phyloP scores from a whole-genome alignment of 202 grass and related monocot genomes.

The Panicum virgatum region DNA sequence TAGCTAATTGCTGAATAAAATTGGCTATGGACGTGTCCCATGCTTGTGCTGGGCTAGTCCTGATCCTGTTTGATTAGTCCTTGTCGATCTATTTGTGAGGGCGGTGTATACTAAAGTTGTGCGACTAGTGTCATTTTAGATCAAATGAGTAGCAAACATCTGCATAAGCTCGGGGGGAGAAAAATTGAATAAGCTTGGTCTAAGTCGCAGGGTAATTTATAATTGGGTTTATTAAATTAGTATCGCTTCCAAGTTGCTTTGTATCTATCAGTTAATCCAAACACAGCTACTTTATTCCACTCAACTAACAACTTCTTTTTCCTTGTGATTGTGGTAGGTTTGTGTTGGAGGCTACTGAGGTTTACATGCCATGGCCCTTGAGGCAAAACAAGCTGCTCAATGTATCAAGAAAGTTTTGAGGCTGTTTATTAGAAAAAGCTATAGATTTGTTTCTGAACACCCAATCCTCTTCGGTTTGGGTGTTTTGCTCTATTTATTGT shows the following conservation, averaged over 20 bases:
- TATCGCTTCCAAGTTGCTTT: not conserved
- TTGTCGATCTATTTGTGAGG: conserved; percentile 16
- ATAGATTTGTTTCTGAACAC: conserved; percentile 63
- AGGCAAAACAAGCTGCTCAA: conserved; percentile 50
- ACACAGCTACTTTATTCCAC: not conserved
- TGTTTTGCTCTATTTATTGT: conserved; percentile 68
- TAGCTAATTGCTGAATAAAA: not conserved
- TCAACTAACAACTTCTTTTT: conserved; percentile 27
- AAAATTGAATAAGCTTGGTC: not conserved
- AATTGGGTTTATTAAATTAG: not conserved
- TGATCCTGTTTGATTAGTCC: not conserved
- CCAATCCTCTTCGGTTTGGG: conserved; percentile 57
- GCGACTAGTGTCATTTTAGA: not conserved
- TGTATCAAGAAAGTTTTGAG: conserved; percentile 64
- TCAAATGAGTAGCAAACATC: not conserved
- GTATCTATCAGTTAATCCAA: not conserved
- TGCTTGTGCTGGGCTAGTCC: conserved; percentile 1
- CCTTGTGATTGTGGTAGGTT: conserved; percentile 40
- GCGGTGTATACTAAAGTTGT: not conserved
- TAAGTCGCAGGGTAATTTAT: not conserved
- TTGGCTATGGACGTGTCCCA: not conserved
- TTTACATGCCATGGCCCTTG: conserved; percentile 55
- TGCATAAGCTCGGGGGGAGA: not conserved
- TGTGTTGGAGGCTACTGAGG: conserved; percentile 41
- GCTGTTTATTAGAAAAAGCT: conserved; percentile 56